A percentile compares a stretch with the other conserved stretches of the same genome.
Conservation (phyloP, 1,139 yeast species). For the Saccharomycopsis crataegensis region DNA sequence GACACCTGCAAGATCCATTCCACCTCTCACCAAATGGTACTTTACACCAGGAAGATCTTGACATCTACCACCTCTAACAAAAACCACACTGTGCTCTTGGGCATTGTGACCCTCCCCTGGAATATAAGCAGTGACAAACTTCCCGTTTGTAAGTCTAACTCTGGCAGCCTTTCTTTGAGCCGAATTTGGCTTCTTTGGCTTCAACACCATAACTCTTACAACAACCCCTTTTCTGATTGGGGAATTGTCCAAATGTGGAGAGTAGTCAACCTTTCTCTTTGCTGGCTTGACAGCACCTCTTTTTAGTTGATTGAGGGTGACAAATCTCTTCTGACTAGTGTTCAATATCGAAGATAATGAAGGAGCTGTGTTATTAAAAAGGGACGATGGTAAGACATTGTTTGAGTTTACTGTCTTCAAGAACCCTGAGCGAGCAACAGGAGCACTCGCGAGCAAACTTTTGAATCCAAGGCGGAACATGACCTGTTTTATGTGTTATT, state of each 20-base stretch:
- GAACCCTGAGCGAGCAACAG: neutral
- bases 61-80: conserved; percentile 94
- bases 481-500: neutral
- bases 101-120: conserved; percentile 99
- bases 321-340: conserved; percentile 25
- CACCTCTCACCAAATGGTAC: conserved; percentile 90
- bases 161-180: conserved; percentile 97
- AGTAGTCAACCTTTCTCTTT: conserved; percentile 43
- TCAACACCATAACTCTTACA: conserved; percentile 86
- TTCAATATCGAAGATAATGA: conserved; percentile 4
- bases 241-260: conserved; percentile 76
- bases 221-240: conserved; percentile 94
- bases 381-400: neutral
- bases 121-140: conserved; percentile 82
- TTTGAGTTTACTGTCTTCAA: too few species aligned
- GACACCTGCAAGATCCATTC: conserved; percentile 89
- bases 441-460: neutral
- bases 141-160: conserved; percentile 88
- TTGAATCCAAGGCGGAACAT: conserved; percentile 6
- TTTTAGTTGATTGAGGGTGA: conserved; percentile 68
- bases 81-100: conserved; percentile 95
- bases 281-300: conserved; percentile 56
- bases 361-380: neutral
- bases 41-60: conserved; percentile 99
- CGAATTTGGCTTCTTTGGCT: conserved; percentile 97